phyloP scores from a whole-genome alignment of 1,284 basidiomycete genomes.

The Tilletia walkeri region DNA sequence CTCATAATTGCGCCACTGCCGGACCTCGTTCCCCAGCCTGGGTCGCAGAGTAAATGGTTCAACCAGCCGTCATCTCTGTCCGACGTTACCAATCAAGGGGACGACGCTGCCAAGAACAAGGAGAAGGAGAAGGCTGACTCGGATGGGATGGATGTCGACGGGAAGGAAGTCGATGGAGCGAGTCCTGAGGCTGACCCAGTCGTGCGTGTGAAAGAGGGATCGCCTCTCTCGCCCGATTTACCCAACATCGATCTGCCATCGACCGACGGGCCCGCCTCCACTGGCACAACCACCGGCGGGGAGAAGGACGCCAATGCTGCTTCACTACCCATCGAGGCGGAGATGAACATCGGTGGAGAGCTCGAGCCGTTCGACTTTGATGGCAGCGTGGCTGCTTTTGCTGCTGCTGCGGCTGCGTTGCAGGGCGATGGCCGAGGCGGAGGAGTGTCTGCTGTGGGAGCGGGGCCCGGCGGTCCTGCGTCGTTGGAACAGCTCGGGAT shows the following conservation, averaged over 20 bases:
- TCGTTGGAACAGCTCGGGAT: too few species aligned
- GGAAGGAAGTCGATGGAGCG: not conserved
- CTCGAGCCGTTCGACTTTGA: slow-evolving; percentile 13
- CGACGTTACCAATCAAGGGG: too few species aligned
- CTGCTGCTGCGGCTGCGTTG: too few species aligned
- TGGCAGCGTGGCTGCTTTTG: not conserved
- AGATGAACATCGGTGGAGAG: slow-evolving; percentile 15
- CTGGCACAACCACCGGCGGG: slow-evolving; percentile 16
- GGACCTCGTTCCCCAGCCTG: not conserved
- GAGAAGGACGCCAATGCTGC: not conserved
- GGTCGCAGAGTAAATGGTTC: not conserved
- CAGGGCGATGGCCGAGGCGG: too few species aligned
- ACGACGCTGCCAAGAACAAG: too few species aligned
- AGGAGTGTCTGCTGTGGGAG: too few species aligned
- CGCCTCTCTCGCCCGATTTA: not conserved
- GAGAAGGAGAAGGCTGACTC: too few species aligned
- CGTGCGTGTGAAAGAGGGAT: not conserved
- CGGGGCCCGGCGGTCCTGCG: too few species aligned
- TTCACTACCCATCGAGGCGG: not conserved
- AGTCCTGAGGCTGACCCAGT: not conserved
- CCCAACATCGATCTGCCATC: not conserved
- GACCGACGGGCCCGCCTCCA: not conserved
- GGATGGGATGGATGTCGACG: too few species aligned
- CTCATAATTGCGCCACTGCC: not conserved
- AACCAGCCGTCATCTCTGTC: not conserved